These are phyloP conservation scores for Naematelia aurantialba DNA, from an alignment of 768 basidiomycete species.

Conservation along the genomic window DNA sequence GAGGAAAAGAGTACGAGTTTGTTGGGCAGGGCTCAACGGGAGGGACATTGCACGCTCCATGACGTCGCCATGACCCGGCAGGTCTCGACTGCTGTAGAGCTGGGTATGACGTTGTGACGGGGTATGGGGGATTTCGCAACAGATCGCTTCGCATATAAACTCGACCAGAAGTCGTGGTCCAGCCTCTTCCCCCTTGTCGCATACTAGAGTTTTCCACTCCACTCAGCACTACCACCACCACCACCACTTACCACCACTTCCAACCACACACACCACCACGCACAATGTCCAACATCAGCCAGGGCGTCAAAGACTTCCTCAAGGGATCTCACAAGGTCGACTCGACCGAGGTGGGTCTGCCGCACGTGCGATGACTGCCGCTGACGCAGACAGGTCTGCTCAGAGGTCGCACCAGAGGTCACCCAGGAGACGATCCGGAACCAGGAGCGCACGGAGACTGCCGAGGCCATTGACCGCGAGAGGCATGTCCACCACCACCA, in stretches of 20 bases:
- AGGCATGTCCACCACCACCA: slow-evolving; percentile 49
- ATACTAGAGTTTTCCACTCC: background rate
- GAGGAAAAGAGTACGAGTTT: no score
- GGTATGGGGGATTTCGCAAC: background rate
- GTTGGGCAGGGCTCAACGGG: no score
- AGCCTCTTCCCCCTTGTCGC: slow-evolving; percentile 4
- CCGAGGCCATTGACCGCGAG: slow-evolving; percentile 51
- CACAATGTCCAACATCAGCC: slow-evolving; percentile 28
- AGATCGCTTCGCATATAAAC: background rate
- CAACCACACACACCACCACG: slow-evolving; percentile 12
- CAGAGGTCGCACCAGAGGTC: slow-evolving; percentile 49
- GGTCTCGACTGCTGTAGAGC: no score
- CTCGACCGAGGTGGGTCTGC: slow-evolving; percentile 42
- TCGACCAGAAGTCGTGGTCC: background rate
- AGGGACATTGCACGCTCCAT: no score
- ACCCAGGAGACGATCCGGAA: slow-evolving; percentile 46
- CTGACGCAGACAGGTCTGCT: slow-evolving; percentile 39
- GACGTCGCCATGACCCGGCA: no score
- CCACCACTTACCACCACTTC: background rate
- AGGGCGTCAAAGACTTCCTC: slow-evolving; percentile 42
- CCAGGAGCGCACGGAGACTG: slow-evolving; percentile 43
- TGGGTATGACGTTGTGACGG: no score
- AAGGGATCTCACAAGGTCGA: slow-evolving; percentile 41
- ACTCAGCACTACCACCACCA: background rate
- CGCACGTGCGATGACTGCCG: background rate